Evolutionary conservation across 1,139 yeast species (phyloP), one percentile per base, ranked within the genome.

Genomic region (Geotrichum fermentans): DNA sequence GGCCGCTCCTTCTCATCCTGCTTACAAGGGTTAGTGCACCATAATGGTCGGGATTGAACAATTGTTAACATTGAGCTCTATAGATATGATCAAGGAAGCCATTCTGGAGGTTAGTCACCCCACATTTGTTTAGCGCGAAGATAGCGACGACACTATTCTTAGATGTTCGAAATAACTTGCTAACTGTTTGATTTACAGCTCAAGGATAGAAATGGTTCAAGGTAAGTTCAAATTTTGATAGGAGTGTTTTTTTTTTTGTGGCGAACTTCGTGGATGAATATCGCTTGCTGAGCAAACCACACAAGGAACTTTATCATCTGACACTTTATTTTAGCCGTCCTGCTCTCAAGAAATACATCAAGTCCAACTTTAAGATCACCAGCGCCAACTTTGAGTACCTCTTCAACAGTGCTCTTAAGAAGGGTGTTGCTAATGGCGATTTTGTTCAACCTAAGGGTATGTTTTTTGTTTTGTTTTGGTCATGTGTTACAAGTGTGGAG

Each of bases 401-500:
- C 58, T 84, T 88, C 74, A 88, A 87, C 67, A 63, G 77, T 45
- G 92, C 96, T 33, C 73, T 88, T 62, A 82, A 83, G 73, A 83
- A 81, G 65, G 95, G 95, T 54, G 94, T 88, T 55, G 82, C 77
- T 52, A 67, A 78, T 24, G 95, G 88, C 47, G 85, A 80, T 50
- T 84, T 89, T 61, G 68, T 78, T 43, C 96, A 86, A 70, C 96
- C 96, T 64, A 88, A 87, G 73, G 96, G 96, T 53, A 69, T 74
- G 35, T 66, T 21, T 34, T 33, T 22, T 11, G 32, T 22, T 34
- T 36, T 34, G 26, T 43, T 34, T 17, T 14, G 18, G 6, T 20
- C 14, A 13, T 13, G 16, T 5, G 18, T 14, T n/a, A n/a, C n/a
- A 35, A 13, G 17, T 22, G 26, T 42, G 34, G 44, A 34, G 17